A percentile compares a stretch with the other conserved stretches of the same genome.
These are phyloP conservation scores for Fonsecaea pedrosoi DNA, from an alignment of 2,329 filamentous ascomycete species.

Conservation along the genomic window DNA sequence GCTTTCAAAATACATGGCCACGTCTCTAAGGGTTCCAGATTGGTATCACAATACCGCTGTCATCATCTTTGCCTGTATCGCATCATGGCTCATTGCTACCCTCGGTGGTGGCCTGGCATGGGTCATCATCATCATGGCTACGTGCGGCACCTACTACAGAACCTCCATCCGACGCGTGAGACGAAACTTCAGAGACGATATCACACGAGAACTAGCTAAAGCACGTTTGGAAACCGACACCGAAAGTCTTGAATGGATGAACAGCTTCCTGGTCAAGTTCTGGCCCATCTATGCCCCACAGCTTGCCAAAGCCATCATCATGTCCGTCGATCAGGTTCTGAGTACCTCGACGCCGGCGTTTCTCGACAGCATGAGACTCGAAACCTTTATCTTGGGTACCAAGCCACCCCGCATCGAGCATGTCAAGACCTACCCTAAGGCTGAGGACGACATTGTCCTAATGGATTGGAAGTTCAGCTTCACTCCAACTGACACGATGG, in stretches of 20 bases:
- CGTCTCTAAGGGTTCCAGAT: slow-evolving; percentile 59
- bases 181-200: slow-evolving; percentile 93
- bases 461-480: slow-evolving; percentile 99
- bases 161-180: slow-evolving; percentile 92
- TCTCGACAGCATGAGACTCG: slow-evolving; percentile 90
- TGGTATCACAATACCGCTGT: slow-evolving; percentile 99
- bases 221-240: slow-evolving; percentile 85
- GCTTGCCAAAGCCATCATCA: slow-evolving; percentile 88
- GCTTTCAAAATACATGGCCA: slow-evolving; percentile 8
- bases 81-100: slow-evolving; percentile 87
- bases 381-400: slow-evolving; percentile 89
- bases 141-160: slow-evolving; percentile 93
- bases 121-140: slow-evolving; percentile 91
- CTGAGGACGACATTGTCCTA: slow-evolving; percentile 90
- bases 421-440: slow-evolving; percentile 96
- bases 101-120: slow-evolving; percentile 91
- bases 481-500: slow-evolving; percentile 89
- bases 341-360: slow-evolving; percentile 91
- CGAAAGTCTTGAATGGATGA: slow-evolving; percentile 98
- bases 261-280: slow-evolving; percentile 97
- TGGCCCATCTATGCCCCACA: slow-evolving; percentile 99
- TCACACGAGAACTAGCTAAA: slow-evolving; percentile 86
- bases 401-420: slow-evolving; percentile 97
- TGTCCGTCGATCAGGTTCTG: slow-evolving; percentile 92
- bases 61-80: slow-evolving; percentile 88